Conservation (phyloP, 106 monocot species). For the Ottelia alismoides region DNA sequence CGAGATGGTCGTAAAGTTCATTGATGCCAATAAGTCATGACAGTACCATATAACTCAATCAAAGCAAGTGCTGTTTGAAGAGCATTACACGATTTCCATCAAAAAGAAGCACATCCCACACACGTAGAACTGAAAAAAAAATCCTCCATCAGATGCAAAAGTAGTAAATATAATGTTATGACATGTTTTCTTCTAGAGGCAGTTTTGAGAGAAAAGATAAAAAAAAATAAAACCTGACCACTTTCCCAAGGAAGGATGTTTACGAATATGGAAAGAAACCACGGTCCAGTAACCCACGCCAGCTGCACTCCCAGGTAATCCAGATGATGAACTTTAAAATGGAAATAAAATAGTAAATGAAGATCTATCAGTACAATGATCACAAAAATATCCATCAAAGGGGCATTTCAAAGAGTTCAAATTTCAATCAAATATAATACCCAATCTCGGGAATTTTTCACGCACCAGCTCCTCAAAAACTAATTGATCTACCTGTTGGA, state of each 20-base stretch:
- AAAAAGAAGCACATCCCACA: slow-evolving; percentile 97
- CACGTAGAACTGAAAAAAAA: slow-evolving; percentile 83
- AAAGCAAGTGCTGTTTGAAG: slow-evolving; percentile 80
- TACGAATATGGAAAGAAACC: slow-evolving; percentile 97
- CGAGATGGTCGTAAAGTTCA: too few relatives aligned
- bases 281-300: slow-evolving; percentile 95
- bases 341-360: too few relatives aligned
- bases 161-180: too few relatives aligned
- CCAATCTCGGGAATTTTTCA: slow-evolving; percentile 84
- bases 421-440: slow-evolving; percentile 42
- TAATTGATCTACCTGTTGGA: slow-evolving; percentile 99
- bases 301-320: slow-evolving; percentile 92
- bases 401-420: too few relatives aligned
- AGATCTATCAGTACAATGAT: too few relatives aligned
- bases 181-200: too few relatives aligned
- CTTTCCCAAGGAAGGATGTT: slow-evolving; percentile 99
- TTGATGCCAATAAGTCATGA: too few relatives aligned
- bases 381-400: too few relatives aligned
- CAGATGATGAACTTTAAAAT: slow-evolving; percentile 78
- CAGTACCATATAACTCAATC: slow-evolving; percentile 94
- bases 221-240: too few relatives aligned
- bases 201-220: too few relatives aligned
- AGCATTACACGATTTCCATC: slow-evolving; percentile 94
- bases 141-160: too few relatives aligned
- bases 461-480: slow-evolving; percentile 82